Evolutionary conservation across 805 yeast species (phyloP).

Genomic region (Barnettozyma siamensis): DNA sequence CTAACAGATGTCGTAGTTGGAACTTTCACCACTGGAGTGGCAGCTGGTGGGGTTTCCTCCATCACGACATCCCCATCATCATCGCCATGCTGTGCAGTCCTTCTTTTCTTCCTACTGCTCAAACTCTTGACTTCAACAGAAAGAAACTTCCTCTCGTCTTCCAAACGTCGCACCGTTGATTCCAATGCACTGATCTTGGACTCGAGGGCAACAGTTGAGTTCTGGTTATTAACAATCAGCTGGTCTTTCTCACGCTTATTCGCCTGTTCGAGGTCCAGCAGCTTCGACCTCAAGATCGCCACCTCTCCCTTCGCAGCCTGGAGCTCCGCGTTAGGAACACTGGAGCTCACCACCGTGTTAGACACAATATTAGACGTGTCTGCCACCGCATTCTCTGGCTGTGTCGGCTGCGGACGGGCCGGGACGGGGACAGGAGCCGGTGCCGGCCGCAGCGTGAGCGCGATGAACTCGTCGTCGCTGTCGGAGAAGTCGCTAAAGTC

Average conservation of each 20-base stretch:
- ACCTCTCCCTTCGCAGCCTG: constrained; percentile 71
- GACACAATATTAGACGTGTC: neutral
- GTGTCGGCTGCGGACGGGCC: constrained; percentile 1
- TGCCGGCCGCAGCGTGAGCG: constrained; percentile 42
- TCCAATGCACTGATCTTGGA: constrained; percentile 36
- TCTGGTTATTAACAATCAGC: constrained; percentile 16
- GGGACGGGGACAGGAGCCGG: too few species aligned
- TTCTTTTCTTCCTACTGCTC: constrained; percentile 17
- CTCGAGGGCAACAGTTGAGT: constrained; percentile 22
- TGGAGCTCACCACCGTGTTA: neutral
- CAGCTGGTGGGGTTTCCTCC: neutral
- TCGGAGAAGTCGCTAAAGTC: constrained; percentile 37
- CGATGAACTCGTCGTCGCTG: constrained; percentile 40
- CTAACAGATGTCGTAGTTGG: neutral
- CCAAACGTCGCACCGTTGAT: constrained; percentile 37
- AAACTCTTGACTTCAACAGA: constrained; percentile 39
- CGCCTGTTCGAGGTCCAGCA: constrained; percentile 40
- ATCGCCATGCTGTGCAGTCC: constrained; percentile 1
- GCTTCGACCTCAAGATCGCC: constrained; percentile 65
- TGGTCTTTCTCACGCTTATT: constrained; percentile 25
- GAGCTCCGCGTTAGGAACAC: constrained; percentile 22
- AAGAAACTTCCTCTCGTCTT: constrained; percentile 52
- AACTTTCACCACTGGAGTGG: neutral
- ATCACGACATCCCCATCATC: neutral
- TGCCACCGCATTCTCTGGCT: neutral